phyloP scores from a whole-genome alignment of 805 yeast species.

The Candida multigemmis region DNA sequence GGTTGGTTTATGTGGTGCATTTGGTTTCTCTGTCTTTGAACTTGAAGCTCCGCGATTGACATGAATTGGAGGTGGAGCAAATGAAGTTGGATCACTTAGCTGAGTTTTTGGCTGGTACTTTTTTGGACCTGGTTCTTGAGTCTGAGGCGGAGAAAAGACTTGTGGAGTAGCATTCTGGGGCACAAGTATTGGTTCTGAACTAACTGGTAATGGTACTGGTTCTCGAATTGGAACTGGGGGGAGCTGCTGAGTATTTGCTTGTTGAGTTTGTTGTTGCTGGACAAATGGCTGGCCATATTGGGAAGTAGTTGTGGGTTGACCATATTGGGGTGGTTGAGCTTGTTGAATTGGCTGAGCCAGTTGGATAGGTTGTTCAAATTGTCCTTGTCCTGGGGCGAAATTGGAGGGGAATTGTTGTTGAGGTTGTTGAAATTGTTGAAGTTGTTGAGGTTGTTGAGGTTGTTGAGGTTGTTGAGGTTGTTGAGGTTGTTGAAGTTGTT shows the following conservation, averaged over 20 bases:
- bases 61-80: slow-evolving; percentile 36
- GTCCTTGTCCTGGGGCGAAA: slow-evolving; percentile 3
- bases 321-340: slow-evolving; percentile 2
- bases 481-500: slow-evolving; percentile 4
- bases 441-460: slow-evolving; percentile 4
- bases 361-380: slow-evolving; percentile 5
- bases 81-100: slow-evolving; percentile 24
- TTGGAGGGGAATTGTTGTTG: slow-evolving; percentile 3
- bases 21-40: slow-evolving; percentile 2
- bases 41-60: slow-evolving; percentile 12
- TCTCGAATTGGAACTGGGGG: slow-evolving; percentile 3
- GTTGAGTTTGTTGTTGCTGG: slow-evolving; percentile 2
- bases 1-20: neutral
- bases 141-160: slow-evolving; percentile 1
- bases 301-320: slow-evolving; percentile 3
- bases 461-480: slow-evolving; percentile 4
- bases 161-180: slow-evolving; percentile 4
- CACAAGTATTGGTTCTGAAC: slow-evolving; percentile 1
- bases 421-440: slow-evolving; percentile 3
- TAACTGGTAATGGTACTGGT: slow-evolving; percentile 1
- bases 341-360: slow-evolving; percentile 2
- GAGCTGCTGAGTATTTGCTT: slow-evolving; percentile 1
- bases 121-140: slow-evolving; percentile 2
- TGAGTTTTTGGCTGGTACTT: slow-evolving; percentile 10
- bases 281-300: slow-evolving; percentile 1